Base-by-base conservation (phyloP, 805 yeast genomes). In the Suhomyces faveliae region DNA sequence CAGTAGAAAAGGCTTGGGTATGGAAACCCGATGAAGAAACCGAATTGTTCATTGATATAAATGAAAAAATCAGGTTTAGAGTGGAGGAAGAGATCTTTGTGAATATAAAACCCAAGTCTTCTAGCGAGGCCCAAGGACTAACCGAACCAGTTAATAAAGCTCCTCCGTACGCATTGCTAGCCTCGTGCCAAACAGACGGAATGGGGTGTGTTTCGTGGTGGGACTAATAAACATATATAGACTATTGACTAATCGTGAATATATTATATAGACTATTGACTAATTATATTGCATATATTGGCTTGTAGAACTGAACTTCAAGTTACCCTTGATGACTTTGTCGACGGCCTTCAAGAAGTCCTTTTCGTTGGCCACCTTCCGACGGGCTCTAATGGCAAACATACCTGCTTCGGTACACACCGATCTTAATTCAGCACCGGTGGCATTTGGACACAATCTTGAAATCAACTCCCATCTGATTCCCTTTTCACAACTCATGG, bases 341-440 rank as follows among this genome's bases (percentile, higher is more conserved):
- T 94, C 99, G 40, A 94, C 99, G 27, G 99, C 96, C 58, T 92
- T 90, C 61, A 94, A 76, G 78, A 94, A 94, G 69, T 94, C 99
- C 77, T 94, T 94, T 68, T 94, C 99, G 22, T 96, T 86, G 33
- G 99, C 98, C 38, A 94, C 97, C 76, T 94, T 94, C 74, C 99
- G 82, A 71, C 99, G 84, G 15, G 98, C 97, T 61, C 99, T 83
- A 47, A 94, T 94, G 40, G 99, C 99, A 77, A 91, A 94, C 99
- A 94, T 94, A 61, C 99, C 99, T 3, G 99, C 99, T 70, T 94
- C 99, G 1, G 99, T 94, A 70, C 99, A 94, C 13, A 94, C 99
- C 5, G 98, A 92, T 66, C 99, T 85, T 60, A 94, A 78, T 74
- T 94, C 99, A 3, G 99, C 99, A 69, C 99, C 99, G 1, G 99